Evolutionary conservation across 1,139 yeast species (phyloP).

Genomic region (Geotrichum bryndzae): DNA sequence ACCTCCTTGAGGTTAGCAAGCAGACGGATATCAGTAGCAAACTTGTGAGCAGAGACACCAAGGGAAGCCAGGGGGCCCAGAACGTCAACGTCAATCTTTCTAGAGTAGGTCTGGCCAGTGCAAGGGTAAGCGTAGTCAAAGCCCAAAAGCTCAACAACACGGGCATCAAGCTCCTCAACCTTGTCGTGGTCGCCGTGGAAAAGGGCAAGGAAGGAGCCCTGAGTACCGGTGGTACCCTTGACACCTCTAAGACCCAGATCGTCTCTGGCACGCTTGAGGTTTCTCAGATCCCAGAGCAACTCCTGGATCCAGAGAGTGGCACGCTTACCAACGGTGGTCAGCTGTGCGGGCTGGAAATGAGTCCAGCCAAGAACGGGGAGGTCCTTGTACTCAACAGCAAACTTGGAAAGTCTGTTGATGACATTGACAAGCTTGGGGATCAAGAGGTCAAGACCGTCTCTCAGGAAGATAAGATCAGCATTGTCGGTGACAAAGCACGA

Average conservation of each 20-base stretch:
- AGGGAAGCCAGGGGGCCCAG: conserved; percentile 88
- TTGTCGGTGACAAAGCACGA: conserved; percentile 97
- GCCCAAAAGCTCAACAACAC: conserved; percentile 88
- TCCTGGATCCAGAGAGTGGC: conserved; percentile 98
- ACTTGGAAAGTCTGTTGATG: conserved; percentile 78
- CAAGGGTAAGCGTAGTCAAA: conserved; percentile 94
- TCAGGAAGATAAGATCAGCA: conserved; percentile 91
- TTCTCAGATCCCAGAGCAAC: conserved; percentile 94
- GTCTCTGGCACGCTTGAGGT: conserved; percentile 90
- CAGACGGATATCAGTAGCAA: conserved; percentile 94
- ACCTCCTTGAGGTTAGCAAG: conserved; percentile 94
- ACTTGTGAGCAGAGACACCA: conserved; percentile 95
- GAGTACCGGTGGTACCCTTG: conserved; percentile 99
- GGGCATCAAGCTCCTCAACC: conserved; percentile 85
- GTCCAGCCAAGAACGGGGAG: conserved; percentile 98
- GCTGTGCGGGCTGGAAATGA: conserved; percentile 98
- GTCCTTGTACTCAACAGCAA: conserved; percentile 89
- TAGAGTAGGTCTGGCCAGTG: conserved; percentile 96
- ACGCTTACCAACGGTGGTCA: conserved; percentile 97
- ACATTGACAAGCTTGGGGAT: conserved; percentile 95
- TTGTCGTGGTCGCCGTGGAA: conserved; percentile 96
- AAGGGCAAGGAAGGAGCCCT: conserved; percentile 87
- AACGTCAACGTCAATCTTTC: conserved; percentile 95
- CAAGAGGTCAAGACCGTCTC: conserved; percentile 89
- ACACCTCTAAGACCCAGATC: conserved; percentile 97